Evolutionary conservation across 768 basidiomycete genomes (phyloP), one percentile per base, ranked within the genome.

Genomic region (Suillus subluteus): DNA sequence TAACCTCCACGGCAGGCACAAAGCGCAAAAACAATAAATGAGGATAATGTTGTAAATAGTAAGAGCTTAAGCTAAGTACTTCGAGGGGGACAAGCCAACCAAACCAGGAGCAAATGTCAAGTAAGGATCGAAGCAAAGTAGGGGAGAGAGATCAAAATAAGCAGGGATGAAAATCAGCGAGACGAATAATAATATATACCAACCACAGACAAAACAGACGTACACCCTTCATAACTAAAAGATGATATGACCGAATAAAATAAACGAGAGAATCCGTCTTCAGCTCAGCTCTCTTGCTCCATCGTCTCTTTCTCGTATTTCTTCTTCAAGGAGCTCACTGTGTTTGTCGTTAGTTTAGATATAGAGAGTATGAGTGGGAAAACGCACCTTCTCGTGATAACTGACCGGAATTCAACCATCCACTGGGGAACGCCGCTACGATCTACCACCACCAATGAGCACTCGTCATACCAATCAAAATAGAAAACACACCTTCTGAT

Each of bases 321-420:
- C 82, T 94, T 94, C 82, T 94, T 94, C 86, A 94, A 91, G 8
- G 89, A 87, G 73, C 91, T 92, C 85, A 94, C 91, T 92, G 21
- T 18, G 3, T 11, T 23, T 12, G 62, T 65, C 30, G 65, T 44
- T 44, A 64, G 55, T 30, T 52, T 7, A 38, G 38, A 62, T 13
- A 6, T 21, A n/a, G 44, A 18, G 44, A 37, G 9, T 1, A 58
- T 13, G n/a, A 38, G 26, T 5, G 3, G n/a, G 2, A 32, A 46
- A 35, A 77, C 89, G 43, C 62, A 94, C 92, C 91, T 82, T 95
- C 94, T 72, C 94, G 84, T 41, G 92, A 94, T 67, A 95, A 92
- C 75, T 93, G 91, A 4, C 92, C 91, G 3, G 91, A 92, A 37
- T 89, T 88, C 80, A 95, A 87, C 94, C 94, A 95, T 15, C 91